Evolutionary conservation across 2,329 filamentous ascomycete species (phyloP), one percentile per base, ranked within the genome.

Genomic region (Monosporascus ibericus): DNA sequence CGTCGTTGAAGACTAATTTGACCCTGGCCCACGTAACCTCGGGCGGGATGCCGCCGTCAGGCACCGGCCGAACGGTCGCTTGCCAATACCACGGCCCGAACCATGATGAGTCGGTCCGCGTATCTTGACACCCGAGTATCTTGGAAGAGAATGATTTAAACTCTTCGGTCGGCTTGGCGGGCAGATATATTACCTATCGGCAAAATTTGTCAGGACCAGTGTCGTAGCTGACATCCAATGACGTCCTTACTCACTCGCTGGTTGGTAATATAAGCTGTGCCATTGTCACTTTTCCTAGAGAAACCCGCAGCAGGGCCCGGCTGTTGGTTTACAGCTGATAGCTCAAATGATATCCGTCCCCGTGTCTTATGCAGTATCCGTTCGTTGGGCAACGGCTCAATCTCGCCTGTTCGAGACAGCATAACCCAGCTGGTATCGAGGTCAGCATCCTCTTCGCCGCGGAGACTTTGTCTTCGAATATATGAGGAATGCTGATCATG

Each of bases 71-170:
- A 53, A 95, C 84, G 44, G 86, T 74, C 24, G 88, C 87, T 52
- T 84, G 84, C 92, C 92, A 97, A 59, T 88, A 87, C 76, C 95
- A 96, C 5, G 90, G 87, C 20, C 92, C 92, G 69, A 96, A 95
- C 77, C 92, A 95, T 36, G 92, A 92, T 3, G 92, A 89, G 34
- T 86, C 85, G 55, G 95, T 88, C 64, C 88, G 89, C 6, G 88
- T 88, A 70, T 97, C 92, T 70, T 89, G 83, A 44, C 95, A 81
- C 67, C 92, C 92, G 58, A 96, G 80, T 55, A 96, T 87, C 40
- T 92, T 92, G 0, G 87, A 85, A 42, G 90, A 90, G 71, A 97
- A 96, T 48, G 91, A 96, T 68, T 92, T 85, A 66, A 96, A 82
- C 49, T 82, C 72, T 50, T 78, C 74, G 18, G 86, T 88, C 5